phyloP scores from a whole-genome alignment of 2,329 filamentous ascomycete species.

The Metarhizium humberi region DNA sequence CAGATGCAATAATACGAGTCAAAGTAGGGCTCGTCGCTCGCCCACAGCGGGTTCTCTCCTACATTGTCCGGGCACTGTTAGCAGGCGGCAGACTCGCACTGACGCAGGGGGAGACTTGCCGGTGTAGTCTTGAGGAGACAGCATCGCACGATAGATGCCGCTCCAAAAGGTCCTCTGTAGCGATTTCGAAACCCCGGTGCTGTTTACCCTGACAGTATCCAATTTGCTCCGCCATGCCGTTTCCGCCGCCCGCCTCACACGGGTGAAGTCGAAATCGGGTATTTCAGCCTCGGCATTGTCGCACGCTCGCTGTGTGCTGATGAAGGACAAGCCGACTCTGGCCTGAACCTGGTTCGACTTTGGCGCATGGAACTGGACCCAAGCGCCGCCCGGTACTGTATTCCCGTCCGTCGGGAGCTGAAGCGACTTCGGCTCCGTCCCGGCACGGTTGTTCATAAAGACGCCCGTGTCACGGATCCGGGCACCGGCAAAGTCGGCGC shows the following conservation, averaged over 20 bases:
- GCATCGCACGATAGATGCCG: slow-evolving; percentile 57
- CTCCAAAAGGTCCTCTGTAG: slow-evolving; percentile 62
- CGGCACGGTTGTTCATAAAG: slow-evolving; percentile 45
- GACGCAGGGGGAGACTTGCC: slow-evolving; percentile 3
- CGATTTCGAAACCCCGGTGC: slow-evolving; percentile 41
- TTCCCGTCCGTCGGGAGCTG: slow-evolving; percentile 19
- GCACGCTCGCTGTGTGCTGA: slow-evolving; percentile 59
- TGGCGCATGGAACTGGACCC: slow-evolving; percentile 46
- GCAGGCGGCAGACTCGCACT: too few species aligned
- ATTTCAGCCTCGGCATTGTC: slow-evolving; percentile 61
- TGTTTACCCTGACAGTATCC: slow-evolving; percentile 45
- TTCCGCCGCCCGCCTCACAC: slow-evolving; percentile 43
- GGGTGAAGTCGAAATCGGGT: slow-evolving; percentile 54
- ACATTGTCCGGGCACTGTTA: too few species aligned
- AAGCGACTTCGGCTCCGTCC: slow-evolving; percentile 30
- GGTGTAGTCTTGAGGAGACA: slow-evolving; percentile 68
- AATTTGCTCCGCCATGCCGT: slow-evolving; percentile 56
- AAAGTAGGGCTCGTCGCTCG: slow-evolving; percentile 62
- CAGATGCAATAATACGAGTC: slow-evolving; percentile 63
- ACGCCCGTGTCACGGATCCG: slow-evolving; percentile 46
- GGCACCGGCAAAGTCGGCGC: slow-evolving; percentile 47
- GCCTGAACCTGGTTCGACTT: slow-evolving; percentile 41
- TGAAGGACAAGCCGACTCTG: slow-evolving; percentile 64
- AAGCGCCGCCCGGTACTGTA: slow-evolving; percentile 42
- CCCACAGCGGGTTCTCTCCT: slow-evolving; percentile 64